A percentile compares a stretch with the other conserved stretches of the same genome.
Conservation (phyloP, 345 rosid genomes). For the Dovyalis caffra region DNA sequence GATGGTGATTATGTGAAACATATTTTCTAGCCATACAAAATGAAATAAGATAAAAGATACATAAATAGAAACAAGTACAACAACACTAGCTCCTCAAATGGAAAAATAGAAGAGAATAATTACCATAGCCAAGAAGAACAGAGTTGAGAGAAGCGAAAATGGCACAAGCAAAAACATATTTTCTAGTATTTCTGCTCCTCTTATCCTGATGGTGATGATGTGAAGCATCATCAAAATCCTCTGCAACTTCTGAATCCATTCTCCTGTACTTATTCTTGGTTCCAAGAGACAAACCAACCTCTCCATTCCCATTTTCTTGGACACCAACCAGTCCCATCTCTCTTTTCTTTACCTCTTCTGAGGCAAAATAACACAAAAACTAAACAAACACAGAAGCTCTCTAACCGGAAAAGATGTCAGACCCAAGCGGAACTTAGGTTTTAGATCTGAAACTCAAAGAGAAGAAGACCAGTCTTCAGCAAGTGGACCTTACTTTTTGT, state of each 20-base stretch:
- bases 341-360: not conserved
- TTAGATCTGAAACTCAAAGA: not conserved
- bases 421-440: not conserved
- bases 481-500: constrained; percentile 9
- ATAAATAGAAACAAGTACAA: not conserved
- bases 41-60: not conserved
- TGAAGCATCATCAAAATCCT: constrained; percentile 15
- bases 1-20: too few relatives aligned
- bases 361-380: constrained; percentile 3
- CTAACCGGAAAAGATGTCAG: not conserved
- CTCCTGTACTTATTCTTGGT: constrained; percentile 71
- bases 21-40: not conserved
- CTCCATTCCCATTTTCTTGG: constrained; percentile 51
- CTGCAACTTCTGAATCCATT: constrained; percentile 53
- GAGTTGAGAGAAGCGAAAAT: constrained; percentile 81
- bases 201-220: constrained; percentile 19
- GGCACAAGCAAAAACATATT: constrained; percentile 64
- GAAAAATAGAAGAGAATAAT: not conserved
- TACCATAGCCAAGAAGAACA: constrained; percentile 94
- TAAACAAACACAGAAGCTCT: constrained; percentile 13
- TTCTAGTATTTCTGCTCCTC: constrained; percentile 6
- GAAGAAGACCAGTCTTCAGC: not conserved
- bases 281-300: constrained; percentile 43
- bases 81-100: not conserved
- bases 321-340: constrained; percentile 48